Percentiles rank a stretch among this genome's conserved stretches.
Conservation (phyloP, 2,329 filamentous ascomycete genomes). For the Penicillium sp. region DNA sequence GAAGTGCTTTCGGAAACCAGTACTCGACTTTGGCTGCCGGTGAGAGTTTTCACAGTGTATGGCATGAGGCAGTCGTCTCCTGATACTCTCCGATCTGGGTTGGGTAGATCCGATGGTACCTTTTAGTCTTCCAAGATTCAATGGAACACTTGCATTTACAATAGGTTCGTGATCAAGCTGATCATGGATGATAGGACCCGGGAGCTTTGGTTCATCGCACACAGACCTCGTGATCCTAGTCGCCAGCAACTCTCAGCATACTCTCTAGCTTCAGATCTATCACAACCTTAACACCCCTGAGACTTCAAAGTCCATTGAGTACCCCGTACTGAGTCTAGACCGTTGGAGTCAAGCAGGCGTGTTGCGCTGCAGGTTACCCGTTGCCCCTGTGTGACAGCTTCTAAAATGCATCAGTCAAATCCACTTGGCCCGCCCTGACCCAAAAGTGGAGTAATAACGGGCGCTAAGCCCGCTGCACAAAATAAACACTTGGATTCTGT, state of each 20-base stretch:
- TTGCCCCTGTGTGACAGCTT: constrained; percentile 7
- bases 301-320: background rate
- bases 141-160: background rate
- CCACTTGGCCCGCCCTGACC: constrained; percentile 12
- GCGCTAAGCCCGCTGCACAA: constrained; percentile 6
- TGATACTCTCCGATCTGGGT: constrained; percentile 2
- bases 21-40: constrained; percentile 4
- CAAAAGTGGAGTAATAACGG: constrained; percentile 11
- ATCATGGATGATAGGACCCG: background rate
- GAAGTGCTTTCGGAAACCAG: background rate
- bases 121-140: background rate
- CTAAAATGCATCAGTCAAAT: constrained; percentile 10
- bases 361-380: constrained; percentile 10
- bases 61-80: constrained; percentile 3
- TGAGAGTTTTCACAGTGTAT: constrained; percentile 2
- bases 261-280: constrained; percentile 3
- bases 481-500: constrained; percentile 9
- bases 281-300: background rate
- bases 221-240: background rate
- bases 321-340: background rate
- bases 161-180: background rate
- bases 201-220: background rate
- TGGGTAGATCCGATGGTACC: background rate
- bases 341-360: background rate
- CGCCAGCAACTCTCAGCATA: background rate